These are phyloP conservation scores for Fusarium circinatum DNA, from an alignment of 2,329 filamentous ascomycete species.

Conservation along the genomic window DNA sequence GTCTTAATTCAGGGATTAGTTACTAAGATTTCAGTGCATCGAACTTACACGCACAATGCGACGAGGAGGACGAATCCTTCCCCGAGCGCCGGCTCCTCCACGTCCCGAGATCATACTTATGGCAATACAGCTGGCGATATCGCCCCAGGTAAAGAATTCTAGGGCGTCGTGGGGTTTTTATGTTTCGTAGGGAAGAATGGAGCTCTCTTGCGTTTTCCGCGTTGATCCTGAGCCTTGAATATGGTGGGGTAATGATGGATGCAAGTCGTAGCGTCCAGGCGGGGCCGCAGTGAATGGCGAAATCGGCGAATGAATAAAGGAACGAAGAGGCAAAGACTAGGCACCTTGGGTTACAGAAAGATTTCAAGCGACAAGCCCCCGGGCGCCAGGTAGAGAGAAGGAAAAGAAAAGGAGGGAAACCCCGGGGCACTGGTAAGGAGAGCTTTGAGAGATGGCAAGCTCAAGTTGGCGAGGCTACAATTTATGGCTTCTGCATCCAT, in stretches of 20 bases:
- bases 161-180: background rate
- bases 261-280: conserved; percentile 19
- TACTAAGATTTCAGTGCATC: background rate
- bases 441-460: conserved; percentile 38
- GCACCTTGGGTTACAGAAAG: background rate
- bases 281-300: conserved; percentile 17
- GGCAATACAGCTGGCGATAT: background rate
- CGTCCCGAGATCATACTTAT: conserved; percentile 60
- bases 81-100: conserved; percentile 54
- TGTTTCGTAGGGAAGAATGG: background rate
- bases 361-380: conserved; percentile 15
- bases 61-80: conserved; percentile 57
- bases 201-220: conserved; percentile 7
- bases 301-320: background rate
- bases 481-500: conserved; percentile 37
- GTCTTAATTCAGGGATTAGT: conserved; percentile 35
- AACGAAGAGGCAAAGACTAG: background rate
- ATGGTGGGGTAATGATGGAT: conserved; percentile 34
- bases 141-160: background rate
- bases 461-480: conserved; percentile 39
- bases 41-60: conserved; percentile 55
- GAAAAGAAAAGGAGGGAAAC: conserved; percentile 19
- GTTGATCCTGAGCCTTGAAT: conserved; percentile 2
- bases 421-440: conserved; percentile 23
- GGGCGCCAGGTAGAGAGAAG: conserved; percentile 14